Evolutionary conservation across 805 yeast genomes (phyloP).

Genomic region (Saccharomycopsis microspora): DNA sequence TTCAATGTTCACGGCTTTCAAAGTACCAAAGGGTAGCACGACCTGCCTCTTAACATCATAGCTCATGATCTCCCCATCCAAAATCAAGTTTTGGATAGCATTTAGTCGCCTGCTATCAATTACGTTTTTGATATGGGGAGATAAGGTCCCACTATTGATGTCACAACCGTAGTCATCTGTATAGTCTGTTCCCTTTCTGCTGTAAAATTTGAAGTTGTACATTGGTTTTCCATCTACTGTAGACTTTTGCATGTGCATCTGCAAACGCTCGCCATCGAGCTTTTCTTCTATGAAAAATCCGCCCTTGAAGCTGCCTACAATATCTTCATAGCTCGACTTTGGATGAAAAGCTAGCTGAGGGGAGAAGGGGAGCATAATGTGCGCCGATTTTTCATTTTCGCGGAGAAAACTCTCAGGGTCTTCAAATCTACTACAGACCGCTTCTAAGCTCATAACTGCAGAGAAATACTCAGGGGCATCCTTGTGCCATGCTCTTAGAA

Average conservation of each 20-base stretch:
- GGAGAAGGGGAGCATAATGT: slow-evolving; percentile 36
- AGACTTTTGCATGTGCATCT: slow-evolving; percentile 42
- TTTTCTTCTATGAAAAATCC: slow-evolving; percentile 74
- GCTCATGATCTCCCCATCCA: slow-evolving; percentile 94
- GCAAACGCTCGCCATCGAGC: slow-evolving; percentile 86
- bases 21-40: slow-evolving; percentile 70
- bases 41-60: slow-evolving; percentile 50
- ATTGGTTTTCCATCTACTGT: neutral
- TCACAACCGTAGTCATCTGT: slow-evolving; percentile 56
- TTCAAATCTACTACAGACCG: slow-evolving; percentile 45
- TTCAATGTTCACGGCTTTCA: slow-evolving; percentile 53
- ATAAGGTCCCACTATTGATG: slow-evolving; percentile 37
- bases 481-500: slow-evolving; percentile 63
- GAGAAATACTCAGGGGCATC: slow-evolving; percentile 58
- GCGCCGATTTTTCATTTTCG: slow-evolving; percentile 25
- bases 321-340: slow-evolving; percentile 34
- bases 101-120: slow-evolving; percentile 19
- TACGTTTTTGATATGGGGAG: slow-evolving; percentile 35
- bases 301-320: slow-evolving; percentile 34
- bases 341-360: slow-evolving; percentile 68
- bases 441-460: slow-evolving; percentile 51
- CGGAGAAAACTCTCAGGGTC: slow-evolving; percentile 38
- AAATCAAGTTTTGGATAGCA: slow-evolving; percentile 26
- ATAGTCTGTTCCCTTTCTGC: slow-evolving; percentile 65
- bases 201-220: slow-evolving; percentile 35